Conservation (phyloP, 2,329 filamentous ascomycete genomes). For the Allantophomopsis cytisporea region DNA sequence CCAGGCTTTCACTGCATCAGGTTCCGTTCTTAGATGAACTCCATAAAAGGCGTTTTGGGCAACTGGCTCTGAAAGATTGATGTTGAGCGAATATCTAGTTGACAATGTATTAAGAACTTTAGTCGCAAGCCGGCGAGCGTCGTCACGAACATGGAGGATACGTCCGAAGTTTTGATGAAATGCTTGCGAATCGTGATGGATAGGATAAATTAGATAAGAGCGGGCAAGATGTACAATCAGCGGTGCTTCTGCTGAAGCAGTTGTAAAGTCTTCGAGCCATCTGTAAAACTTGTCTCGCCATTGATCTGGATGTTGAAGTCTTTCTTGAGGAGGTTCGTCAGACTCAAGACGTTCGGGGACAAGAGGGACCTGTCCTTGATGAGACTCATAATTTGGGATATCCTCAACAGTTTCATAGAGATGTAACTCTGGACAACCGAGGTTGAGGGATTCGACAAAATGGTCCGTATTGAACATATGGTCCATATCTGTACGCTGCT, state of each 20-base stretch:
- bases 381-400: neutral
- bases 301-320: neutral
- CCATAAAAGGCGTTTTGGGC: conserved; percentile 4
- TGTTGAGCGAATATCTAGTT: conserved; percentile 7
- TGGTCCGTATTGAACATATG: neutral
- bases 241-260: neutral
- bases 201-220: conserved; percentile 21
- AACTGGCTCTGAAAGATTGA: conserved; percentile 13
- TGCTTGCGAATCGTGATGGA: conserved; percentile 16
- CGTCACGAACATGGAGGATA: conserved; percentile 16
- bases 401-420: neutral
- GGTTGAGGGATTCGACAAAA: neutral
- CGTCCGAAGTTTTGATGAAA: conserved; percentile 22
- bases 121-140: conserved; percentile 12
- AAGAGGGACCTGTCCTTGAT: neutral
- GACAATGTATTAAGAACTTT: conserved; percentile 16
- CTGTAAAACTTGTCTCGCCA: neutral
- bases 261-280: neutral
- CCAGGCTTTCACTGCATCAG: conserved; percentile 7
- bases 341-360: neutral
- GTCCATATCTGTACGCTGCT: neutral
- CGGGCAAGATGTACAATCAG: conserved; percentile 11
- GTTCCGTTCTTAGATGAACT: conserved; percentile 8
- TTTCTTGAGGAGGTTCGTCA: neutral
- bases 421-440: neutral